A percentile compares a stretch with the other conserved stretches of the same genome.
phyloP scores from a whole-genome alignment of 768 basidiomycete genomes.

The Russula virescens region DNA sequence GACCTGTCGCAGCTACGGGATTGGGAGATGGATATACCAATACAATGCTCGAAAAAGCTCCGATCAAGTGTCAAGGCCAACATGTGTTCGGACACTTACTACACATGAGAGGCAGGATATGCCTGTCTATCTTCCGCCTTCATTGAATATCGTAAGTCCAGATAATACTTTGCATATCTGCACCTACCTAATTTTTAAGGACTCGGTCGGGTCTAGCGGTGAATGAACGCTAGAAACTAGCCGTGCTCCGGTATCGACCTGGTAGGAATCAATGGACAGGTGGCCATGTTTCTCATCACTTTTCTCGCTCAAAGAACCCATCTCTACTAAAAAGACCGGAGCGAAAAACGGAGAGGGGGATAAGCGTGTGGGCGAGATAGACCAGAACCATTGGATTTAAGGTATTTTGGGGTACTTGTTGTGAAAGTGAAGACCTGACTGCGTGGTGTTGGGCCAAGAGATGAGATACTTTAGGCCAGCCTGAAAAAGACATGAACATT shows the following conservation, averaged over 20 bases:
- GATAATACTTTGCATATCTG: background rate
- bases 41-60: constrained; percentile 42
- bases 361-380: background rate
- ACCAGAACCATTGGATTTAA: background rate
- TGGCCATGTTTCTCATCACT: constrained; percentile 7
- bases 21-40: constrained; percentile 37
- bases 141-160: constrained; percentile 26
- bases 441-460: background rate
- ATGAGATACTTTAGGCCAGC: background rate
- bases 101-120: constrained; percentile 68
- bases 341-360: background rate
- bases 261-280: constrained; percentile 40
- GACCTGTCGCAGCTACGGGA: constrained; percentile 23
- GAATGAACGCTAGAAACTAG: constrained; percentile 42
- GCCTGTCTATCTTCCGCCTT: constrained; percentile 54
- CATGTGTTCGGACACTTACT: constrained; percentile 38
- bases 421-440: background rate
- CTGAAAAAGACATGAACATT: background rate
- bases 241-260: constrained; percentile 59
- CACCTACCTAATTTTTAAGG: constrained; percentile 41
- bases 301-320: constrained; percentile 20
- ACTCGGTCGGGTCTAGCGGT: constrained; percentile 49
- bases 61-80: constrained; percentile 2
- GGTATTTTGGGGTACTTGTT: background rate
- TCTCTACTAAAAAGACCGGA: background rate